Evolutionary conservation across 371 early-diverging fungal species (phyloP).

Genomic region (Mycotypha africana): DNA sequence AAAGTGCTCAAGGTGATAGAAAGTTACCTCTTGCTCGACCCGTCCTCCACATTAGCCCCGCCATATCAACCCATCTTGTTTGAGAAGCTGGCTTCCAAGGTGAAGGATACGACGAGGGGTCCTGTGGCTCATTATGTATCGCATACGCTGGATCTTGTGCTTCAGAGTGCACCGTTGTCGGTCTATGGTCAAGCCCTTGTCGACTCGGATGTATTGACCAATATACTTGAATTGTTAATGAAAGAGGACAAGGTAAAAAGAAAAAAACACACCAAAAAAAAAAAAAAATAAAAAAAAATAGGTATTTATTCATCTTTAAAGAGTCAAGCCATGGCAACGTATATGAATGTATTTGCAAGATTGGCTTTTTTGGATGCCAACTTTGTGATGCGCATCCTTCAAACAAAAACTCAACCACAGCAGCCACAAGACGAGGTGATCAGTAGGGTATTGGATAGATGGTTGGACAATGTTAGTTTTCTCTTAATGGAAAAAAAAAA

Average conservation of each 20-base stretch:
- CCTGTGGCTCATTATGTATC: constrained; percentile 62
- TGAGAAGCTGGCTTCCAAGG: constrained; percentile 43
- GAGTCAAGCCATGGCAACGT: constrained; percentile 61
- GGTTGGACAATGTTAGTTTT: constrained; percentile 62
- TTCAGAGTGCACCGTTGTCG: constrained; percentile 49
- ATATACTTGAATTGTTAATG: constrained; percentile 46
- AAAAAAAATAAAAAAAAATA: no score
- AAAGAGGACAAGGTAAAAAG: constrained; percentile 47
- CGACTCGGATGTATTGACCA: constrained; percentile 48
- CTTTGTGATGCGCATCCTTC: constrained; percentile 42
- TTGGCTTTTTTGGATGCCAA: constrained; percentile 55
- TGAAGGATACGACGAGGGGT: constrained; percentile 52
- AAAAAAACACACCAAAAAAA: no score
- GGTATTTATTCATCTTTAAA: constrained; percentile 6
- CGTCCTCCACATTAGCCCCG: constrained; percentile 46
- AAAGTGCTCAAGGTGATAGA: constrained; percentile 74
- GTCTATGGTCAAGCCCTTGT: constrained; percentile 47
- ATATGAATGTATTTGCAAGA: constrained; percentile 60
- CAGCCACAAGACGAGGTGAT: constrained; percentile 34
- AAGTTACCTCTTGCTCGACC: constrained; percentile 70
- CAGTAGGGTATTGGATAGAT: constrained; percentile 44
- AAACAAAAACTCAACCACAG: constrained; percentile 42
- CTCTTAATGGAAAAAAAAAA: background rate
- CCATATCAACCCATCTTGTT: constrained; percentile 38
- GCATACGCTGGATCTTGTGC: constrained; percentile 52